These are phyloP conservation scores for Fennellomyces sp. DNA, from an alignment of 371 early-diverging fungal species.

Conservation along the genomic window DNA sequence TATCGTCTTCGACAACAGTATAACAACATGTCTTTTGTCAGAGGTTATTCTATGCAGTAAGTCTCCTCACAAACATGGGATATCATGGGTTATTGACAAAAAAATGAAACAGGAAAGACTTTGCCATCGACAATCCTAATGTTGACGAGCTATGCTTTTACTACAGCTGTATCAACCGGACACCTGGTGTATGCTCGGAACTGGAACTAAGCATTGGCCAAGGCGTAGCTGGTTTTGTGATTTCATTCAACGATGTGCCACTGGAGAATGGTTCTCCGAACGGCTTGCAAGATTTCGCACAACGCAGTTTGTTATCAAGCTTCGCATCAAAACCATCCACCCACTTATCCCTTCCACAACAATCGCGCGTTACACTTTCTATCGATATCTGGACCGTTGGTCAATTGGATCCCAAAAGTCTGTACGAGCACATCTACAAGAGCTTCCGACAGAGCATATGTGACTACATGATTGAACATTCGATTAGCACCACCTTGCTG, in stretches of 20 bases:
- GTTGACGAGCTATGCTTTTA: slow-evolving; percentile 37
- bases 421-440: slow-evolving; percentile 53
- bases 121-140: neutral
- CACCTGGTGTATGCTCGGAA: slow-evolving; percentile 47
- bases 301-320: neutral
- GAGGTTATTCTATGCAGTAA: neutral
- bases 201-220: slow-evolving; percentile 71
- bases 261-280: neutral
- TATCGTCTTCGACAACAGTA: slow-evolving; percentile 2
- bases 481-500: slow-evolving; percentile 20
- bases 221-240: slow-evolving; percentile 67
- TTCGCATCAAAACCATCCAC: neutral
- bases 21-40: neutral
- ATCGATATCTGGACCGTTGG: slow-evolving; percentile 79
- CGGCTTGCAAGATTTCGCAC: neutral
- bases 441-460: slow-evolving; percentile 66
- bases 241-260: slow-evolving; percentile 1
- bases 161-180: slow-evolving; percentile 42
- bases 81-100: neutral
- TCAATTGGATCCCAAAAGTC: slow-evolving; percentile 49
- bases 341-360: neutral
- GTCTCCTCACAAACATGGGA: too few species aligned
- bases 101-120: neutral
- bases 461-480: slow-evolving; percentile 71
- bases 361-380: slow-evolving; percentile 19